phyloP scores from a whole-genome alignment of 2,329 filamentous ascomycete genomes.

The Neonectria ditissima region DNA sequence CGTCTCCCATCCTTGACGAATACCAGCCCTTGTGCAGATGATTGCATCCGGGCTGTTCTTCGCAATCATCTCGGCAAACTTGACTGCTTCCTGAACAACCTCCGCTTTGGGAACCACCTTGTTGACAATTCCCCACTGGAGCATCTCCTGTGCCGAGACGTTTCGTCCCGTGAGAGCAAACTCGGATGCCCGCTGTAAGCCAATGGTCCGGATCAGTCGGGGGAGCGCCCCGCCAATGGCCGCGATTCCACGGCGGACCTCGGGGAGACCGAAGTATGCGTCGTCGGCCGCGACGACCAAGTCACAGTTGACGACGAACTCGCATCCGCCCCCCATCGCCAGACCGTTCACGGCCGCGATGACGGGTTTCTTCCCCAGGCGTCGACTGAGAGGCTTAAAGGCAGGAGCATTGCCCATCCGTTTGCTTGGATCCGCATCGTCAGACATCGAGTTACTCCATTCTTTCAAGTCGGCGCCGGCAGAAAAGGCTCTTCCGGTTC shows the following conservation, averaged over 20 bases:
- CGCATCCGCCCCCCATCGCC: constrained; percentile 68
- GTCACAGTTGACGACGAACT: constrained; percentile 66
- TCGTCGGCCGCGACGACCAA: constrained; percentile 64
- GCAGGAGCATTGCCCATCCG: constrained; percentile 50
- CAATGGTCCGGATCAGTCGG: constrained; percentile 59
- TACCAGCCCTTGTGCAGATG: constrained; percentile 74
- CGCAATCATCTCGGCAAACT: constrained; percentile 68
- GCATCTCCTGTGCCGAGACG: constrained; percentile 56
- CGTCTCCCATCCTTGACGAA: constrained; percentile 78
- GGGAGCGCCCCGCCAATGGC: constrained; percentile 65
- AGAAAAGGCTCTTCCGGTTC: constrained; percentile 65
- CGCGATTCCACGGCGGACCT: constrained; percentile 66
- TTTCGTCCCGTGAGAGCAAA: constrained; percentile 61
- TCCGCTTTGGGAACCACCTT: constrained; percentile 40
- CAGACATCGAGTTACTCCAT: constrained; percentile 44
- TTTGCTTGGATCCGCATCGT: constrained; percentile 28
- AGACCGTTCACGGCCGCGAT: constrained; percentile 71
- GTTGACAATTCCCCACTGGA: constrained; percentile 34
- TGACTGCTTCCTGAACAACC: constrained; percentile 67
- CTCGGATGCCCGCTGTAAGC: constrained; percentile 62
- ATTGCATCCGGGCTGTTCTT: constrained; percentile 77
- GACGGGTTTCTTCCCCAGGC: constrained; percentile 70
- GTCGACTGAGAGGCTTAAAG: constrained; percentile 61
- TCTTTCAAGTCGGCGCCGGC: constrained; percentile 68
- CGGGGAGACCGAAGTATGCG: constrained; percentile 64